Evolutionary conservation across 2,329 filamentous ascomycete species (phyloP).

Genomic region (Xylariaceae sp.): DNA sequence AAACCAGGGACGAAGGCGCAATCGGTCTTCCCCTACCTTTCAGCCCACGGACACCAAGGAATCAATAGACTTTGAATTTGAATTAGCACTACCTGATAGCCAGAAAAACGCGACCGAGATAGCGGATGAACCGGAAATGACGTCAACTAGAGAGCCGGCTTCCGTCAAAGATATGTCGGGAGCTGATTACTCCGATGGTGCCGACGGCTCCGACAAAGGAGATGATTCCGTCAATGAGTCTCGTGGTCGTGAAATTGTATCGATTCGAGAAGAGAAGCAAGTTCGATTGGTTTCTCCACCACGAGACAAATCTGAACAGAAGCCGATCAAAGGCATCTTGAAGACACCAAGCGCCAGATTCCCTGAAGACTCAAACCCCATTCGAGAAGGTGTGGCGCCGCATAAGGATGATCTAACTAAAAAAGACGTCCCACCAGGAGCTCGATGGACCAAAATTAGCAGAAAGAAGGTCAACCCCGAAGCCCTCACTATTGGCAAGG

Average conservation of each 20-base stretch:
- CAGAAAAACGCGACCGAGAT: constrained; percentile 29
- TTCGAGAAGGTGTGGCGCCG: constrained; percentile 89
- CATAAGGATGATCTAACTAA: constrained; percentile 77
- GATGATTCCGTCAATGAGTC: constrained; percentile 25
- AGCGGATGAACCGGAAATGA: constrained; percentile 20
- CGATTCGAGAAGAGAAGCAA: constrained; percentile 42
- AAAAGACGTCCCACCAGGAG: constrained; percentile 70
- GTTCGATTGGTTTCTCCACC: constrained; percentile 73
- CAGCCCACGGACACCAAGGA: constrained; percentile 51
- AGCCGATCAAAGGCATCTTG: constrained; percentile 77
- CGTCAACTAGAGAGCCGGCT: constrained; percentile 15
- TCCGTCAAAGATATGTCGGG: constrained; percentile 17
- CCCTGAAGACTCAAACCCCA: constrained; percentile 76
- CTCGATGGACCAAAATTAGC: constrained; percentile 91
- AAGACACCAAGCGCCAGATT: constrained; percentile 79
- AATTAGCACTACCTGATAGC: constrained; percentile 43
- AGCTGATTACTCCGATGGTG: constrained; percentile 16
- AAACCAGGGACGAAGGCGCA: constrained; percentile 38
- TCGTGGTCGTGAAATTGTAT: constrained; percentile 40
- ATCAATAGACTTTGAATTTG: constrained; percentile 47
- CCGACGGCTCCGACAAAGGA: constrained; percentile 16
- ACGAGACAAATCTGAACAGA: constrained; percentile 57
- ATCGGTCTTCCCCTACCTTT: constrained; percentile 41
- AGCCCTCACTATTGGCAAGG: constrained; percentile 78
- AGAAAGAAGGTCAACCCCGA: constrained; percentile 85